Base-by-base conservation (phyloP, 495 filamentous ascomycete species). In the Xeromyces bisporus region DNA sequence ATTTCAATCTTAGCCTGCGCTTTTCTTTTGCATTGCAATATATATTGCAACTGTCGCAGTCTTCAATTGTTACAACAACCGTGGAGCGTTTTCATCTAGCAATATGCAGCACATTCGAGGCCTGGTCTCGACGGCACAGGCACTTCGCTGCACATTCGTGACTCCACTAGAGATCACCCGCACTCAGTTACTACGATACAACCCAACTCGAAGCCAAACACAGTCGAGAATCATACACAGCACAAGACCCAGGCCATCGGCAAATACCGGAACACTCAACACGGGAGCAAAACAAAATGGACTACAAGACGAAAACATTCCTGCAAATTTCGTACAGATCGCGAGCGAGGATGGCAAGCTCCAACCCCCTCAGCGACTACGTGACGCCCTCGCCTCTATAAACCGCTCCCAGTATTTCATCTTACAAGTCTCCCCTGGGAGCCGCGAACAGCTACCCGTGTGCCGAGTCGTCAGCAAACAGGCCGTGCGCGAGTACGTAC, bases 391-490 rank as follows among this genome's bases (percentile, higher is more conserved):
- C 7, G 16, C 30, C 1, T 36, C 41, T 0, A 50, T 81, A 23
- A 48, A 77, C 36, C 59, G 50, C 14, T 35, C 46, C 6, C 52
- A 55, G 0, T 45, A 76, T 35, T 67, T 60, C 25, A 60, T 89
- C 6, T 38, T 77, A 1, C 64, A 75, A 46, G 61, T 87, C 1
- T 51, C 62, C 1, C 43, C 56, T 1, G 47, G 43, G 0, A 41
- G 44, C 4, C 32, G 26, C 12, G 37, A 43, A 2, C 40, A 35
- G 3, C 41, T 43, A 1, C 68, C 81, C 0, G 62, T 84, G 23
- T 86, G 79, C 64, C 76, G 71, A 38, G 57, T 86, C 31, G 33
- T 75, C 32, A 62, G 72, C 42, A 67, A 67, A 31, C 44, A 55
- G 18, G 53, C 54, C 1, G 29, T 57, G 15, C 49, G 48, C 12